Base-by-base conservation (phyloP, 139 green algal species). In the Axilococcus clingmanii region DNA sequence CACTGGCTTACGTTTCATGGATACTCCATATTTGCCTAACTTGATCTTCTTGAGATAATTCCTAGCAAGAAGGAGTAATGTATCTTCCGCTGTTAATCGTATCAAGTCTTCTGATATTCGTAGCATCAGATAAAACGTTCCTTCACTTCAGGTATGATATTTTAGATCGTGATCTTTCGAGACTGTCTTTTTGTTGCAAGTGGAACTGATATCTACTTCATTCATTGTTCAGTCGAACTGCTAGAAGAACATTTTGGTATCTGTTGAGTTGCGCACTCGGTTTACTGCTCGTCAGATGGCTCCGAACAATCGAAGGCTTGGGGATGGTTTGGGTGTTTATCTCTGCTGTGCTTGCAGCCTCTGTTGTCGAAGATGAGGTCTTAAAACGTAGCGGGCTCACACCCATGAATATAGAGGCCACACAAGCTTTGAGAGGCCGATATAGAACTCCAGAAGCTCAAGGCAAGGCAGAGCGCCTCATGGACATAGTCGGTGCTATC, bases 391-490 rank as follows among this genome's bases (percentile, higher is more conserved):
- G 47, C 37, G 65, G 58, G 35, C 43, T 81, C 16, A 69, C 57
- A 1, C 48, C 59, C 15, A 60, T 81, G 23, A 34, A 63, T 17
- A 48, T 59, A 23, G 54, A 67, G n/a, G 55, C 53, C 3, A 54
- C 48, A 16, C 48, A 29, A 14, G n/a, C 29, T 3, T 28, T 68
- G 52, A 52, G 48, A 11, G 24, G 29, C 9, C 16, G 33, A 11
- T 35, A 53, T 20, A 47, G 65, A 28, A 69, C 60, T 4, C 73
- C 73, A 5, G 66, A 74, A 34, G 73, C 65, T 4, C 48, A 74
- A 43, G 73, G 72, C 40, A 72, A 69, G 32, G 45, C 65, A 14
- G 57, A 76, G 43, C 52, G 61, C 14, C 29, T 80, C 11, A 69
- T 61, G 36, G 61, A 69, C 27, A 55, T 79, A 14, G 59, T 80